phyloP scores from a whole-genome alignment of 202 grass and related monocot genomes.

The Bolboschoenoplectus hybrid region DNA sequence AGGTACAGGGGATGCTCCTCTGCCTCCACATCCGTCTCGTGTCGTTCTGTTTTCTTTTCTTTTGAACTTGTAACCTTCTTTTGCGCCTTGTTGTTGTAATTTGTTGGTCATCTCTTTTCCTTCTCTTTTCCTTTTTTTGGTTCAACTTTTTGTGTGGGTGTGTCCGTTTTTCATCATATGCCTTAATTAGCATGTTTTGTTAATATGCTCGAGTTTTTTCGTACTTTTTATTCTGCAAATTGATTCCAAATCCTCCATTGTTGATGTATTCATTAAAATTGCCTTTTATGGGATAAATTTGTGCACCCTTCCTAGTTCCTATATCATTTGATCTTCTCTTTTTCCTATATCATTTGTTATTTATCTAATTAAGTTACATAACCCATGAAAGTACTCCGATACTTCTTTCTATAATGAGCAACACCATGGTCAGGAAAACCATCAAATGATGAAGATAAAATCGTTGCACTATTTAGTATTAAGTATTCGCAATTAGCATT shows the following conservation, averaged over 20 bases:
- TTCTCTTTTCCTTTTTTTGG: not conserved
- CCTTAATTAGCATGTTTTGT: slow-evolving; percentile 9
- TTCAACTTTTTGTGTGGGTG: slow-evolving; percentile 13
- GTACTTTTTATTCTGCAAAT: slow-evolving; percentile 20
- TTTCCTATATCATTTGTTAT: not conserved
- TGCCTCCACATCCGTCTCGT: not conserved
- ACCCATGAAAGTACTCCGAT: not conserved
- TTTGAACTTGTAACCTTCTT: slow-evolving; percentile 13
- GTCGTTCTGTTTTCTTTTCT: not conserved
- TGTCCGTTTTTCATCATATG: not conserved
- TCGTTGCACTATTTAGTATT: not conserved
- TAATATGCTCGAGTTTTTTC: slow-evolving; percentile 3
- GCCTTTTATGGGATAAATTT: slow-evolving; percentile 21
- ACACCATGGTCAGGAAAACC: not conserved
- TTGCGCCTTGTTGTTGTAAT: not conserved
- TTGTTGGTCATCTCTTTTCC: not conserved
- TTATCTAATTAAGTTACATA: not conserved
- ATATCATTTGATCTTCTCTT: not conserved
- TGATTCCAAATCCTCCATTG: not conserved
- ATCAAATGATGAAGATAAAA: not conserved
- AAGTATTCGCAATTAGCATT: not conserved
- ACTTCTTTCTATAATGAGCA: not conserved
- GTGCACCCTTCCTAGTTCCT: not conserved
- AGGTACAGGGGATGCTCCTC: not conserved
- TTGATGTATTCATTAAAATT: slow-evolving; percentile 3